These are phyloP conservation scores for Phytophthora tentaculata DNA, from an alignment of 352 stramenopile species.

Conservation along the genomic window DNA sequence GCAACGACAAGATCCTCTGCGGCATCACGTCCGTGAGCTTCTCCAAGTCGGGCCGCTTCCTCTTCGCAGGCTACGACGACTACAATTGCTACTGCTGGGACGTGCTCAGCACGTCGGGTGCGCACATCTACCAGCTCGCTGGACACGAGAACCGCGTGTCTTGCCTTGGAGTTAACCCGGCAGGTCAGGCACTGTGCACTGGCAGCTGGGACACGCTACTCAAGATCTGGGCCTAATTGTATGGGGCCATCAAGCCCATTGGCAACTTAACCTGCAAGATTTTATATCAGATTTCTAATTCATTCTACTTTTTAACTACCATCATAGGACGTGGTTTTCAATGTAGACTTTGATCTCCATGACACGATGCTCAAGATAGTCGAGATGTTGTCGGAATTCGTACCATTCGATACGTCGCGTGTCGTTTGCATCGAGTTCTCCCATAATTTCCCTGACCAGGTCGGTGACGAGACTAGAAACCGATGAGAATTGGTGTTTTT, in stretches of 20 bases:
- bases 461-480: constrained; percentile 51
- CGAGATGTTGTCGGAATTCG: constrained; percentile 76
- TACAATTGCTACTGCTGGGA: constrained; percentile 99
- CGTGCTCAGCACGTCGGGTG: constrained; percentile 88
- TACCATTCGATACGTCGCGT: constrained; percentile 74
- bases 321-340: constrained; percentile 39
- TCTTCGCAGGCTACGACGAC: constrained; percentile 99
- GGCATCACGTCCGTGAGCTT: constrained; percentile 98
- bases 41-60: constrained; percentile 94
- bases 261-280: background rate
- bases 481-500: constrained; percentile 28
- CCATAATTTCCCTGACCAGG: constrained; percentile 66
- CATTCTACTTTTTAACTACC: too few relatives aligned
- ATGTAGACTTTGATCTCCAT: constrained; percentile 64
- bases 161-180: constrained; percentile 96
- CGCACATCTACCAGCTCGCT: constrained; percentile 92
- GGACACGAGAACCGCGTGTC: constrained; percentile 98
- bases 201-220: constrained; percentile 98
- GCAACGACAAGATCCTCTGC: constrained; percentile 96
- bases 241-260: background rate
- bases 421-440: constrained; percentile 60
- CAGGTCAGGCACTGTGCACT: constrained; percentile 96
- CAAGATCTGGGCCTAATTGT: constrained; percentile 96
- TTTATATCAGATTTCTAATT: constrained; percentile 41
- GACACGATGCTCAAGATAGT: constrained; percentile 67